Conservation (phyloP, 148 eudicot species). For the Vaccinium myrtillus region DNA sequence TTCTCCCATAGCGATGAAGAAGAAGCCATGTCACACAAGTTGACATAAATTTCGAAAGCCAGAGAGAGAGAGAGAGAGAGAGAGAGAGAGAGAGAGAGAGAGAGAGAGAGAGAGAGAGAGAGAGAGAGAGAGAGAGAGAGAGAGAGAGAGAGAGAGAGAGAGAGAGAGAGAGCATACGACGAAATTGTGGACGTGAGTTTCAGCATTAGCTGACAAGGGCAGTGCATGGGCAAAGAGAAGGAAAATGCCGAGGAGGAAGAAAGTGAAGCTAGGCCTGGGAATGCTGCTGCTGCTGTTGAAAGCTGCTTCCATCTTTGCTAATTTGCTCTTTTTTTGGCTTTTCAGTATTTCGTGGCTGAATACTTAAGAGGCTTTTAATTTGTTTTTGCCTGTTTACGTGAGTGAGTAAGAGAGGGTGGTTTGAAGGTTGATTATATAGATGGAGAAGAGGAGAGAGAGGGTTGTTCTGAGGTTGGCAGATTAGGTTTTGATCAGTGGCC, state of each 20-base stretch:
- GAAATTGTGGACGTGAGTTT: constrained; percentile 62
- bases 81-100: neutral
- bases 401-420: constrained; percentile 3
- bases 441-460: constrained; percentile 27
- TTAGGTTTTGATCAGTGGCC: constrained; percentile 39
- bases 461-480: constrained; percentile 55
- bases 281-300: neutral
- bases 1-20: neutral
- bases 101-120: neutral
- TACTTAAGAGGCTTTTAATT: neutral
- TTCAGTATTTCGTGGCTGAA: neutral
- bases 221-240: constrained; percentile 29
- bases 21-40: neutral
- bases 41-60: neutral
- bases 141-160: neutral
- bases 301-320: constrained; percentile 13
- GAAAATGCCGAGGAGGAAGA: constrained; percentile 22
- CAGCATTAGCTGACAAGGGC: constrained; percentile 38
- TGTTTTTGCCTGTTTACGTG: neutral
- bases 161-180: constrained; percentile 37
- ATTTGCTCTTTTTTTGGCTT: neutral
- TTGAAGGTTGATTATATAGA: constrained; percentile 30
- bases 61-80: neutral
- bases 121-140: no score
- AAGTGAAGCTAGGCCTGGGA: constrained; percentile 23